Base-by-base conservation (phyloP, 139 green algal species). In the Coelastrella sp. region DNA sequence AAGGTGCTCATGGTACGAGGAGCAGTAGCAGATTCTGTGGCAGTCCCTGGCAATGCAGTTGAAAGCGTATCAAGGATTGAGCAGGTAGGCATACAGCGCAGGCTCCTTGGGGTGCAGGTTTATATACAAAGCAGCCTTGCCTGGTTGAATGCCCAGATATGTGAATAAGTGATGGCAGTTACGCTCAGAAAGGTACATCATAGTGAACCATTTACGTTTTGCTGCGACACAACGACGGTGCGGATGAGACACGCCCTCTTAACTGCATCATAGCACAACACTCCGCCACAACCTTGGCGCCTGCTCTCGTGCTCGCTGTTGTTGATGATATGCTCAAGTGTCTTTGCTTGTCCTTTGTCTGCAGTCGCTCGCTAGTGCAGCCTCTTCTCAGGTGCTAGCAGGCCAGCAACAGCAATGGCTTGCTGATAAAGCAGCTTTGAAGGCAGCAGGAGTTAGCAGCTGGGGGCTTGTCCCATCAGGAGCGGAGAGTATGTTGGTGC, bases 1-100 rank as follows among this genome's bases (percentile, higher is more conserved):
- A 54, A 71, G 5, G 89, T 83, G 54, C 58, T 97, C 20, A 19
- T 96, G 83, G 91, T 92, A 2, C 89, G 94, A 3, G 94, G 94
- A 0, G 91, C 92, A 17, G 14, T 96, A 57, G 66, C 83, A 23
- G 47, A 80, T 47, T n/a, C 68, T 6, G 66, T 80, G 3, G 87
- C 91, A 10, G 79, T 20, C 3, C 68, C 80, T n/a, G 92, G 89
- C 2, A n/a, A 83, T 17, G 8, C 73, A 20, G 81, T 73, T 32
- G 81, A 58, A 4, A 68, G 66, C 54, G 11, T 88, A 14, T 5
- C 7, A 13, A 66, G 17, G 5, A 80, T 88, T 23, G 19, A 73
- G 17, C 83, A 88, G 83, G 83, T 81, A 71, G 23, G 83, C 3
- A 3, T 14, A 71, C 5, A 3, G 20, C 2, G 74, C n/a, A 59